Base-by-base conservation (phyloP, 257 asterid species). In the Mentha longifolia region DNA sequence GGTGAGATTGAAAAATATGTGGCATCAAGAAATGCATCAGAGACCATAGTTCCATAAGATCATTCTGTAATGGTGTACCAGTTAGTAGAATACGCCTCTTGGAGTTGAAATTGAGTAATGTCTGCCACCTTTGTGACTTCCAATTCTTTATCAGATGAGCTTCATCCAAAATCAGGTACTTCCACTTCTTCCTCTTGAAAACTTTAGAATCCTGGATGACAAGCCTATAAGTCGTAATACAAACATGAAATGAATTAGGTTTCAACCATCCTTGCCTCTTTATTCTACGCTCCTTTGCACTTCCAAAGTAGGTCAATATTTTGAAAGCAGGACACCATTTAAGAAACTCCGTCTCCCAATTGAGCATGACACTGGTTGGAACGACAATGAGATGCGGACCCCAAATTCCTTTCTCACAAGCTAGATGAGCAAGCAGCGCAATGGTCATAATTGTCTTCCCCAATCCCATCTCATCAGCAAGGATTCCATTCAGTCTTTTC, bases 11-110 rank as follows among this genome's bases (percentile, higher is more conserved):
- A 81, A 95, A 95, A 83, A 95, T 67, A 73, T 95, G 99, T 5
- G 99, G 99, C 99, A 92, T 95, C 90, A 95, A 82, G 85, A 95
- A 95, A 92, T 95, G 99, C 99, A 95, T 95, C 51, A 95, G 87
- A 73, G 99, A 95, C 99, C 99, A 95, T 60, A 95, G 92, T 79
- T 95, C 99, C 99, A 95, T 95, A 39, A 95, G 93, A 87, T 95
- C 98, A 80, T 95, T 95, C 80, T 95, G 99, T 63, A 95, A 84
- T 43, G 99, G 99, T 12, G 99, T 95, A 57, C 99, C 99, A 72
- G 98, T 95, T 47, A 95, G 82, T 74, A 95, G 95, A 80, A 95
- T 95, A 51, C 99, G 99, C 80, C 99, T 82, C 84, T 95, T 95
- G 19, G 99, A 92, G 83, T 95, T 95, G 65, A 95, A 95, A 84